Percentiles rank a stretch among this genome's conserved stretches.
Evolutionary conservation across 164 flowering plant genomes (phyloP).

Genomic region (Sextonia rubra): DNA sequence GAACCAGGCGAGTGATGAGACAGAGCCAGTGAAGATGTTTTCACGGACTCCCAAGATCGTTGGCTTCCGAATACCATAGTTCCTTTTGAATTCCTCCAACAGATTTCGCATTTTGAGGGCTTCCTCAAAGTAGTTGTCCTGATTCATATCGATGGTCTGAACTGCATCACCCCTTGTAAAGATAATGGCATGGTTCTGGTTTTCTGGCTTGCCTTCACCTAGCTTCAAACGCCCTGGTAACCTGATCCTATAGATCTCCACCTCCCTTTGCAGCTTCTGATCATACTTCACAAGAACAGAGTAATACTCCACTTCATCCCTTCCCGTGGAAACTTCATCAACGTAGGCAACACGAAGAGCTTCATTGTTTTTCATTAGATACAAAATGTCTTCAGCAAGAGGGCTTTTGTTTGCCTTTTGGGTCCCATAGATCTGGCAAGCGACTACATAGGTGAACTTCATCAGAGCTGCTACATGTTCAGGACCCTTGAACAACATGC

Average conservation of each 20-base stretch:
- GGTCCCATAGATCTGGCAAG: slow-evolving; percentile 86
- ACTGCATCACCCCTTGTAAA: slow-evolving; percentile 95
- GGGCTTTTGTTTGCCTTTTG: slow-evolving; percentile 64
- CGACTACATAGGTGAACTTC: slow-evolving; percentile 86
- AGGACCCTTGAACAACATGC: slow-evolving; percentile 59
- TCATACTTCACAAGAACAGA: slow-evolving; percentile 94
- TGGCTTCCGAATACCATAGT: slow-evolving; percentile 78
- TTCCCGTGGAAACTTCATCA: slow-evolving; percentile 60
- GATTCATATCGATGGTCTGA: slow-evolving; percentile 98
- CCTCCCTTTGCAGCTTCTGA: slow-evolving; percentile 63
- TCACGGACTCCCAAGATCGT: slow-evolving; percentile 95
- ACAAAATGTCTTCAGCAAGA: slow-evolving; percentile 74
- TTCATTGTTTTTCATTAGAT: slow-evolving; percentile 75
- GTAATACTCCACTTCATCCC: slow-evolving; percentile 63
- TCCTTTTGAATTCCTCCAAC: slow-evolving; percentile 61
- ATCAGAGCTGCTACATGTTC: slow-evolving; percentile 80
- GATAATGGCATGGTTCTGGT: slow-evolving; percentile 92
- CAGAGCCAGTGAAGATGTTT: slow-evolving; percentile 86
- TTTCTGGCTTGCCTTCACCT: slow-evolving; percentile 97
- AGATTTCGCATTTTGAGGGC: slow-evolving; percentile 93
- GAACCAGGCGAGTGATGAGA: slow-evolving; percentile 95
- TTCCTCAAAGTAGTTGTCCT: slow-evolving; percentile 92
- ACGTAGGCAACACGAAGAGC: slow-evolving; percentile 96
- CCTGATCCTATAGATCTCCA: slow-evolving; percentile 75
- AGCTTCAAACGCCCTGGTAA: slow-evolving; percentile 88